Evolutionary conservation across 305 asterid species (phyloP).

Genomic region (Fraxinus angustifolia): DNA sequence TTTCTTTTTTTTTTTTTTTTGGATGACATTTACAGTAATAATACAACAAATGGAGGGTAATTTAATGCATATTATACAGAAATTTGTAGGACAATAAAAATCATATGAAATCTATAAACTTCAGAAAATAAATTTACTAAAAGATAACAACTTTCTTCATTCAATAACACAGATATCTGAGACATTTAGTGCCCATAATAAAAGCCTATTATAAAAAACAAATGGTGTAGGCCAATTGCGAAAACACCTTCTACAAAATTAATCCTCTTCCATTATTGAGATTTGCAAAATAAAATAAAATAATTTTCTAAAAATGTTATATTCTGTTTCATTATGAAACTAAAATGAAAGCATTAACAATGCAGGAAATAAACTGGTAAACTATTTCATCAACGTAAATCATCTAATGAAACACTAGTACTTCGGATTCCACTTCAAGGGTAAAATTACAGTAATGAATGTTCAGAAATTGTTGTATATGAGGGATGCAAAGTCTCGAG

Average conservation of each 20-base stretch:
- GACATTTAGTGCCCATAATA: neutral
- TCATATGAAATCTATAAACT: neutral
- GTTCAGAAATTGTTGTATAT: neutral
- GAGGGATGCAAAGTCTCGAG: neutral
- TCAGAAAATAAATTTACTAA: neutral
- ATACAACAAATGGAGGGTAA: neutral
- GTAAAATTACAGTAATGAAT: neutral
- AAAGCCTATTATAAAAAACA: neutral
- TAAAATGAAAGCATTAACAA: neutral
- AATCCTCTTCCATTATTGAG: neutral
- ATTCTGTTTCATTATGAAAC: neutral
- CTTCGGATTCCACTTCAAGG: neutral
- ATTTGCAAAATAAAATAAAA: neutral
- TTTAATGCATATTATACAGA: neutral
- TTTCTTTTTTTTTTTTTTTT: neutral
- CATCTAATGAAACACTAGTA: neutral
- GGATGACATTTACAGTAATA: neutral
- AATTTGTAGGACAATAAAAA: neutral
- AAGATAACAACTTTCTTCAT: neutral
- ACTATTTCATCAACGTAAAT: neutral
- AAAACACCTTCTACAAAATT: neutral
- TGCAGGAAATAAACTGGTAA: neutral
- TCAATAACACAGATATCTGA: neutral
- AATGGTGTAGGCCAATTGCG: neutral
- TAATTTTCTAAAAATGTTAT: neutral